Conservation (phyloP, 2,329 filamentous ascomycete genomes). For the Penicillium carneum region DNA sequence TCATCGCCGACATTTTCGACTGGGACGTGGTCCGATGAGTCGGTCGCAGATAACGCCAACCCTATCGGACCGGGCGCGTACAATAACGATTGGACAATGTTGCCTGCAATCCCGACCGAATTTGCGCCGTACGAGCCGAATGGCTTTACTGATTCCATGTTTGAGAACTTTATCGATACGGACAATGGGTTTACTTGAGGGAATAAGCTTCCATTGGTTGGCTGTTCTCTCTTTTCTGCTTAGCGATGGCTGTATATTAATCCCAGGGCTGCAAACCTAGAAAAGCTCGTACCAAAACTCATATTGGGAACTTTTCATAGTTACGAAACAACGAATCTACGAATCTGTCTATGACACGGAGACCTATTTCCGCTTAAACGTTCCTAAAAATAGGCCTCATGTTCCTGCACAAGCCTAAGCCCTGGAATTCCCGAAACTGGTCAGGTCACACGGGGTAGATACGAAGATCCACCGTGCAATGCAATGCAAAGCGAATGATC, state of each 20-base stretch:
- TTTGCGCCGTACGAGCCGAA: slow-evolving; percentile 4
- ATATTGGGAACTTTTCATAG: neutral
- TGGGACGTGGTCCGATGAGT: slow-evolving; percentile 27
- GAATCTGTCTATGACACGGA: neutral
- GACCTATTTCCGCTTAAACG: neutral
- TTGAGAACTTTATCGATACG: slow-evolving; percentile 17
- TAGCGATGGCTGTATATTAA: slow-evolving; percentile 15
- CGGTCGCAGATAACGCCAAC: slow-evolving; percentile 10
- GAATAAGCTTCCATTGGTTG: neutral
- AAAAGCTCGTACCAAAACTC: neutral
- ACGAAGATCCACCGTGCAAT: neutral
- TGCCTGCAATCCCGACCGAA: slow-evolving; percentile 9
- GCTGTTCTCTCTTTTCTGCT: slow-evolving; percentile 1
- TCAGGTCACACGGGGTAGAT: neutral
- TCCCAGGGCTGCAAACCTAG: neutral
- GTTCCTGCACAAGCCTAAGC: neutral
- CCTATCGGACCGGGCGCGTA: slow-evolving; percentile 4
- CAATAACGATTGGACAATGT: neutral
- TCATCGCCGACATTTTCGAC: slow-evolving; percentile 23
- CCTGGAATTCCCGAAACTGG: neutral
- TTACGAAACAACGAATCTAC: slow-evolving; percentile 5
- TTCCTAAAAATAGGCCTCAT: neutral
- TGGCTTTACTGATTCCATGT: slow-evolving; percentile 6
- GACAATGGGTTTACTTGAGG: slow-evolving; percentile 13
- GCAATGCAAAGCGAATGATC: neutral